Percentiles rank a stretch among this genome's conserved stretches.
These are phyloP conservation scores for Nannizziopsis barbatae DNA, from an alignment of 2,329 filamentous ascomycete species.

Conservation along the genomic window DNA sequence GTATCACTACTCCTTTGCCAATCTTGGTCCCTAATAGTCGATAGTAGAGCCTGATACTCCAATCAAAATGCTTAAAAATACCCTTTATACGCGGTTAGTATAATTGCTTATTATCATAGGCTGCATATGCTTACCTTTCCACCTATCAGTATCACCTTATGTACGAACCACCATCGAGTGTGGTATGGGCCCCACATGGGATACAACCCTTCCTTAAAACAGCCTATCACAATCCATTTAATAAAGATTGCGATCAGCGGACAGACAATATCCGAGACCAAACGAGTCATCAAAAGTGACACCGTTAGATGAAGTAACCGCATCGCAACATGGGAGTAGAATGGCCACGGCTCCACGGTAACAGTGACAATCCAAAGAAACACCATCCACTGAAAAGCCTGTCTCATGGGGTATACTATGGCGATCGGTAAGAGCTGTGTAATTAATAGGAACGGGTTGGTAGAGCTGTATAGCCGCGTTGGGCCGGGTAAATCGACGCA, in stretches of 20 bases:
- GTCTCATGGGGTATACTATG: neutral
- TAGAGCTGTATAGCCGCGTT: neutral
- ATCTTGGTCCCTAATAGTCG: neutral
- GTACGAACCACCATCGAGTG: constrained; percentile 3
- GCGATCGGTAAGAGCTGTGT: neutral
- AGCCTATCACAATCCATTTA: constrained; percentile 4
- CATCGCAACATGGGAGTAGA: neutral
- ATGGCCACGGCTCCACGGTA: neutral
- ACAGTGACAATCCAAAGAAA: neutral
- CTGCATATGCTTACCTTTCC: neutral
- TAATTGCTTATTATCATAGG: neutral
- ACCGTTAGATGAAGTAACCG: neutral
- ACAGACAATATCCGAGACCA: neutral
- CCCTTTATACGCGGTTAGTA: neutral
- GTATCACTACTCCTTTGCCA: neutral
- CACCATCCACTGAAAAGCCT: neutral
- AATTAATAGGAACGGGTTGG: neutral
- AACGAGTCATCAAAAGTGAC: neutral
- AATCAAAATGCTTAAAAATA: neutral
- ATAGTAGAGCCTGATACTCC: neutral
- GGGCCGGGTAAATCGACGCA: neutral
- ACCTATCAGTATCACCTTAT: constrained; percentile 1
- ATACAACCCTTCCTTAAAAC: constrained; percentile 1
- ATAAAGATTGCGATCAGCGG: neutral
- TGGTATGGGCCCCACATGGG: constrained; percentile 7